A percentile compares a stretch with the other conserved stretches of the same genome.
These are phyloP conservation scores for Extremus antarcticus DNA, from an alignment of 495 filamentous ascomycete species.

Conservation along the genomic window DNA sequence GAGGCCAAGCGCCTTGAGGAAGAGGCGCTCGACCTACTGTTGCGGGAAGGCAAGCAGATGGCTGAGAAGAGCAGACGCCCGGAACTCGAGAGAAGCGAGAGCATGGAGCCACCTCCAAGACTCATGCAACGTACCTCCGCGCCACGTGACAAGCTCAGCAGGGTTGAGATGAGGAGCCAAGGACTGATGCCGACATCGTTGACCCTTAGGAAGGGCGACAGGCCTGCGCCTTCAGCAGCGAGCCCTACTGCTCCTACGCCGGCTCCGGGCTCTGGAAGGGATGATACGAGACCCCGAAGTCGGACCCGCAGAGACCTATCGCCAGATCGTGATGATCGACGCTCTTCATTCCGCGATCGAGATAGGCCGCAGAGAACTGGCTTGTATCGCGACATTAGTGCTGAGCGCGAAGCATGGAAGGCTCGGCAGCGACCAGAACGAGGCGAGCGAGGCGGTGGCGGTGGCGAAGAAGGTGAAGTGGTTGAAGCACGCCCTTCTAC, in stretches of 20 bases:
- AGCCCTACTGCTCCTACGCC: not conserved
- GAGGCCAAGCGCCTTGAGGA: constrained; percentile 30
- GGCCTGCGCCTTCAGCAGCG: constrained; percentile 4
- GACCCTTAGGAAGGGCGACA: constrained; percentile 18
- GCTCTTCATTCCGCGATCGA: not conserved
- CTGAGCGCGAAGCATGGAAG: constrained; percentile 20
- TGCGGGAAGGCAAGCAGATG: constrained; percentile 47
- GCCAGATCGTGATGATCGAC: constrained; percentile 33
- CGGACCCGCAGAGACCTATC: constrained; percentile 28
- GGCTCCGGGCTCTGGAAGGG: not conserved
- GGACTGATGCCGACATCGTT: constrained; percentile 19
- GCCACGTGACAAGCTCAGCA: constrained; percentile 26
- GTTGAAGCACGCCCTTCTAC: constrained; percentile 2
- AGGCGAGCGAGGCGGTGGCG: not conserved
- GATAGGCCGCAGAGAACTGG: not conserved
- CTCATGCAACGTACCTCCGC: constrained; percentile 17
- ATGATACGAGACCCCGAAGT: constrained; percentile 8
- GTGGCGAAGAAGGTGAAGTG: constrained; percentile 19
- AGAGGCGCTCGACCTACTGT: constrained; percentile 29
- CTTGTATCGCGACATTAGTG: constrained; percentile 17
- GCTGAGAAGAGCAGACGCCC: constrained; percentile 50
- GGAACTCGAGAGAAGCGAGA: constrained; percentile 43
- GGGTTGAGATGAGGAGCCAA: constrained; percentile 24
- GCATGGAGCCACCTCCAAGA: constrained; percentile 36
- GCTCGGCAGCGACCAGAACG: constrained; percentile 2